Evolutionary conservation across 1,139 yeast genomes (phyloP).

Genomic region (Hemisphaericaspora subhashii): DNA sequence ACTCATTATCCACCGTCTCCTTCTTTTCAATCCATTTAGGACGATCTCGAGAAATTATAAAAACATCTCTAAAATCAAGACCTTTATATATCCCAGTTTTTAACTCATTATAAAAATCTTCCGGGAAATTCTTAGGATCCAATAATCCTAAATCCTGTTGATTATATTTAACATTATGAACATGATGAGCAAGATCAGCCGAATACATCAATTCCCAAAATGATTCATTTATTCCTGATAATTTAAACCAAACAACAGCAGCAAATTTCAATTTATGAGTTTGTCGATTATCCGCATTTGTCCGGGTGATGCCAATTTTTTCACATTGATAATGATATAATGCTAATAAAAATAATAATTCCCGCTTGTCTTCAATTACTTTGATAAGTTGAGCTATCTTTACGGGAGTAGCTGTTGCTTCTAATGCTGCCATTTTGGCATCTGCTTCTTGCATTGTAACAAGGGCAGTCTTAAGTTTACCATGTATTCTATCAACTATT

Average conservation of each 20-base stretch:
- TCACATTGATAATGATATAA: slow-evolving; percentile 35
- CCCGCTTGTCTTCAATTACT: slow-evolving; percentile 29
- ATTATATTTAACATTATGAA: slow-evolving; percentile 27
- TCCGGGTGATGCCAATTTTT: slow-evolving; percentile 29
- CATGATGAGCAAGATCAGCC: slow-evolving; percentile 32
- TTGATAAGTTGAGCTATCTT: slow-evolving; percentile 20
- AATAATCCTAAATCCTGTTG: slow-evolving; percentile 35
- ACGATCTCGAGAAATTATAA: slow-evolving; percentile 18
- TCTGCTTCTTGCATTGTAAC: slow-evolving; percentile 3
- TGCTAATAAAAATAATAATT: slow-evolving; percentile 31
- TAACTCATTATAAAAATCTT: slow-evolving; percentile 24
- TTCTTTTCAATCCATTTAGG: slow-evolving; percentile 16
- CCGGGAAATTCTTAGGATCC: slow-evolving; percentile 40
- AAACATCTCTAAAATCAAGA: slow-evolving; percentile 24
- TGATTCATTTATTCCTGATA: slow-evolving; percentile 33
- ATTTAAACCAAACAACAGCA: slow-evolving; percentile 22
- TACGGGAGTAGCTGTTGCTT: slow-evolving; percentile 1
- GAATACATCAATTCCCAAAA: slow-evolving; percentile 42
- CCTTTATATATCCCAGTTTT: slow-evolving; percentile 28
- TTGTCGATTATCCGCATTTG: slow-evolving; percentile 8
- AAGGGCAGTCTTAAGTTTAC: not conserved
- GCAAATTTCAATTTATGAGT: slow-evolving; percentile 5
- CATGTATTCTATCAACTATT: not conserved
- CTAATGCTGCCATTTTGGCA: slow-evolving; percentile 4
- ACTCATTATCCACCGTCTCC: too few relatives aligned